A percentile compares a stretch with the other conserved stretches of the same genome.
Evolutionary conservation across 345 rosid genomes (phyloP).

Genomic region (Triadica sebifera): DNA sequence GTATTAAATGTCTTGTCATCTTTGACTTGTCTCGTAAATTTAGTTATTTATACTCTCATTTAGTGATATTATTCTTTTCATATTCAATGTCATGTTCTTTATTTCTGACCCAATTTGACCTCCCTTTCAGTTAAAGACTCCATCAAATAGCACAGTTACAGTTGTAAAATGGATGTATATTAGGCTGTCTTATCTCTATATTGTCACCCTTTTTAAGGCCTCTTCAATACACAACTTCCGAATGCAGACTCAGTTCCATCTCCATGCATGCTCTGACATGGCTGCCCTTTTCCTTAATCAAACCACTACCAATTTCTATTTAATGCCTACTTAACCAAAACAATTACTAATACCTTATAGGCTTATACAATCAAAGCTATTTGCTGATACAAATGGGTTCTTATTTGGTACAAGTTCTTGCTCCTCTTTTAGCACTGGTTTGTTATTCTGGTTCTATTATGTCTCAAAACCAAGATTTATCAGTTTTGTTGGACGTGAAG

Average conservation of each 20-base stretch:
- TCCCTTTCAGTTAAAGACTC: constrained; percentile 15
- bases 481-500: constrained; percentile 59
- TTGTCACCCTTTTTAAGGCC: constrained; percentile 33
- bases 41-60: background rate
- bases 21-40: constrained; percentile 5
- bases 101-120: constrained; percentile 47
- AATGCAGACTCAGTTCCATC: constrained; percentile 3
- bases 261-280: too few relatives aligned
- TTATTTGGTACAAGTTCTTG: background rate
- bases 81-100: constrained; percentile 2
- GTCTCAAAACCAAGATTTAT: constrained; percentile 34
- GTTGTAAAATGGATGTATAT: constrained; percentile 21
- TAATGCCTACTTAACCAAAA: constrained; percentile 1
- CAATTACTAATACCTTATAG: too few relatives aligned
- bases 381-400: constrained; percentile 4
- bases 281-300: too few relatives aligned
- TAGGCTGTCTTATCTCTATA: constrained; percentile 18
- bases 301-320: background rate
- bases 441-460: constrained; percentile 22
- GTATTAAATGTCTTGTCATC: background rate
- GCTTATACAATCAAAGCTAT: too few relatives aligned
- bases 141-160: constrained; percentile 40
- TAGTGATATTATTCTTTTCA: background rate
- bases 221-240: constrained; percentile 12
- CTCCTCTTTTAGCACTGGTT: constrained; percentile 24